Evolutionary conservation across 768 basidiomycete species (phyloP).

Genomic region (Boletus pseudopeckii): DNA sequence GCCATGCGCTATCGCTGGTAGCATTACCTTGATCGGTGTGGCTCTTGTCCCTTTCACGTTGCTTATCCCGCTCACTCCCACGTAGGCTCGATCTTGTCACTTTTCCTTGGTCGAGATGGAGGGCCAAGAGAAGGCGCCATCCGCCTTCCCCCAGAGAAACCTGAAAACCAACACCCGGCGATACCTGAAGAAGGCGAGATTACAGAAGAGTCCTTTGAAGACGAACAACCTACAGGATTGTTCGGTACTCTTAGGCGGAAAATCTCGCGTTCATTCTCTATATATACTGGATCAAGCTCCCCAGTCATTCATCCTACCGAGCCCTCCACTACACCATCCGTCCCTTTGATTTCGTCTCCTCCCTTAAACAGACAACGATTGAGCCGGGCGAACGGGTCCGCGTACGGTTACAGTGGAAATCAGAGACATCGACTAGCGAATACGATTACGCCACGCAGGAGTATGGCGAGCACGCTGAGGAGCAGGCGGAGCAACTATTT

Average conservation of each 20-base stretch:
- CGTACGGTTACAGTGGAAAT: slow-evolving; percentile 68
- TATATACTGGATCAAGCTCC: slow-evolving; percentile 54
- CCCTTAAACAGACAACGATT: slow-evolving; percentile 43
- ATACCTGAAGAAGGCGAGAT: slow-evolving; percentile 68
- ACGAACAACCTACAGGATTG: slow-evolving; percentile 33
- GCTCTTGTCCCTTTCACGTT: neutral
- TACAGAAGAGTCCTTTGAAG: slow-evolving; percentile 45
- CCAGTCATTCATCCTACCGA: slow-evolving; percentile 38
- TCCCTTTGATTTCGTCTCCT: slow-evolving; percentile 46
- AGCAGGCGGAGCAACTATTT: slow-evolving; percentile 47
- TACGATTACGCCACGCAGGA: slow-evolving; percentile 47
- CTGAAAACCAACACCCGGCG: slow-evolving; percentile 37
- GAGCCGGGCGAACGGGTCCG: slow-evolving; percentile 68
- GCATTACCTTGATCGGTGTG: slow-evolving; percentile 69
- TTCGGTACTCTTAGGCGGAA: slow-evolving; percentile 44
- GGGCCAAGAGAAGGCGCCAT: slow-evolving; percentile 87
- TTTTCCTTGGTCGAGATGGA: slow-evolving; percentile 89
- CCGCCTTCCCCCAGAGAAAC: slow-evolving; percentile 77
- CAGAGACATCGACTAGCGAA: slow-evolving; percentile 55
- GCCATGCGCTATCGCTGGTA: slow-evolving; percentile 75
- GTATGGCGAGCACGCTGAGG: slow-evolving; percentile 49
- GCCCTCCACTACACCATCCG: slow-evolving; percentile 35
- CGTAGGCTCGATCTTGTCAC: slow-evolving; percentile 78
- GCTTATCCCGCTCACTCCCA: neutral
- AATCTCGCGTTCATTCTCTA: slow-evolving; percentile 54